phyloP scores from a whole-genome alignment of 2,329 filamentous ascomycete species.

The Nigrospora osmanthi region DNA sequence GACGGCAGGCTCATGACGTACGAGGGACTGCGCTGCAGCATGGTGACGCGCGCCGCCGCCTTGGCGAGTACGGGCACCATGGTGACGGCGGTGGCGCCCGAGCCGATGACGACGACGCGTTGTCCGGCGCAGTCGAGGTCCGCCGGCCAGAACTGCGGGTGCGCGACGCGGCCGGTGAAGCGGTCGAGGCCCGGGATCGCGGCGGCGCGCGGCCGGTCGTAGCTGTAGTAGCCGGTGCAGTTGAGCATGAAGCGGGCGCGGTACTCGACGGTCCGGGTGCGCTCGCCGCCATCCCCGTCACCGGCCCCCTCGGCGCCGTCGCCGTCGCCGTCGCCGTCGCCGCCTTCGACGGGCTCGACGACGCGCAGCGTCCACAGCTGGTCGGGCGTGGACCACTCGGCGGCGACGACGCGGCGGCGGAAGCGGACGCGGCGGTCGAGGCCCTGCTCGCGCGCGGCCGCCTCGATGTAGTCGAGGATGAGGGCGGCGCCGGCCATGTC shows the following conservation, averaged over 20 bases:
- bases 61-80: conserved; percentile 63
- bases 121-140: conserved; percentile 59
- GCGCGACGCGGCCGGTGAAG: conserved; percentile 52
- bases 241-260: conserved; percentile 50
- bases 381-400: conserved; percentile 45
- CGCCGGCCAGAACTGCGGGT: conserved; percentile 67
- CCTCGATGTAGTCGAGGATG: conserved; percentile 45
- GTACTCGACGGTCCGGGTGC: conserved; percentile 29
- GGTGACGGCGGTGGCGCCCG: conserved; percentile 73
- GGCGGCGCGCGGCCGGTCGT: conserved; percentile 43
- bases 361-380: conserved; percentile 45
- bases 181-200: conserved; percentile 50
- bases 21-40: conserved; percentile 72
- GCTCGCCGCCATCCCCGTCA: conserved; percentile 30
- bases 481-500: conserved; percentile 16
- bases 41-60: conserved; percentile 60
- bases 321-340: conserved; percentile 28
- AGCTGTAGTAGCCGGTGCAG: conserved; percentile 59
- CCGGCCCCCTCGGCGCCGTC: too few species aligned
- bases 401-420: conserved; percentile 35
- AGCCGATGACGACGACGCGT: conserved; percentile 65
- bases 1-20: conserved; percentile 59
- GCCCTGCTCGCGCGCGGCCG: conserved; percentile 36
- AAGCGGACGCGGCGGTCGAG: conserved; percentile 48
- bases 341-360: conserved; percentile 43